Conservation (phyloP, 2,329 filamentous ascomycete species). For the Ceratocystis papillata region DNA sequence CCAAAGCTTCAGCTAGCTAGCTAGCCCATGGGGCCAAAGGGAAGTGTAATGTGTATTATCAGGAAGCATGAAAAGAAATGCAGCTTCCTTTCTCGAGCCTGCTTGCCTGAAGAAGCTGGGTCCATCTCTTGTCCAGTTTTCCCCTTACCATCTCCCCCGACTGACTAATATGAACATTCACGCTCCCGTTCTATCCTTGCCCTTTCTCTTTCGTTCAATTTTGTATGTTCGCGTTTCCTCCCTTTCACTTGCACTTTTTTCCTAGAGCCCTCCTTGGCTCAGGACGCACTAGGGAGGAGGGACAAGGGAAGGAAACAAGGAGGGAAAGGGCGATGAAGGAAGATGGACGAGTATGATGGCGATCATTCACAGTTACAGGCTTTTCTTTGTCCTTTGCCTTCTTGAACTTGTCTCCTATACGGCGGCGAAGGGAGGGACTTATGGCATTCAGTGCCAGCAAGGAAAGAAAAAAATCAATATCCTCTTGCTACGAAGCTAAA, state of each 20-base stretch:
- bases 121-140: not conserved
- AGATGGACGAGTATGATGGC: not conserved
- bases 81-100: not conserved
- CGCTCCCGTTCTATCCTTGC: not conserved
- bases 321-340: not conserved
- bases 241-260: not conserved
- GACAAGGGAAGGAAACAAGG: not conserved
- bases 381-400: not conserved
- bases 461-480: not conserved
- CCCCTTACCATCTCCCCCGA: not conserved
- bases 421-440: not conserved
- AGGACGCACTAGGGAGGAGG: not conserved
- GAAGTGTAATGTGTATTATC: not conserved
- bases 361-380: not conserved
- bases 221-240: not conserved
- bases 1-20: not conserved
- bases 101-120: not conserved
- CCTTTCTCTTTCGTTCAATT: not conserved
- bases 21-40: not conserved
- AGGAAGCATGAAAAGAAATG: not conserved
- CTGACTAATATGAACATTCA: too few relatives aligned
- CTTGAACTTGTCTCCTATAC: not conserved
- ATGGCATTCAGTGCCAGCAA: not conserved
- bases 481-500: not conserved
- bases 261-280: not conserved